These are phyloP conservation scores for Nannizzia gypsea DNA, from an alignment of 2,329 filamentous ascomycete species.

Conservation along the genomic window DNA sequence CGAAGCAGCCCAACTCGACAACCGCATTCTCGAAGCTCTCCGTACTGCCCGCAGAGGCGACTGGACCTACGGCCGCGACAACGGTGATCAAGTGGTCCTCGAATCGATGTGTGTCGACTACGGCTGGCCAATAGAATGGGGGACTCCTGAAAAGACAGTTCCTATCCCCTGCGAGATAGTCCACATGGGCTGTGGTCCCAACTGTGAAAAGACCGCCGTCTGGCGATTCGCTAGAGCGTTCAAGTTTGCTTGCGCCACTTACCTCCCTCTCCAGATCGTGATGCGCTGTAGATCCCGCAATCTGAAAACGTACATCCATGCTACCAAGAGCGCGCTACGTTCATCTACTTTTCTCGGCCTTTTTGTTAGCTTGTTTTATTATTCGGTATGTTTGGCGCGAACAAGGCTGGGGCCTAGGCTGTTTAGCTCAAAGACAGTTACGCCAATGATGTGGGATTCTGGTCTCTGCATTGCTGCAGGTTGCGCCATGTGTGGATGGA, in stretches of 20 bases:
- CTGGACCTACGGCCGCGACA: conserved; percentile 62
- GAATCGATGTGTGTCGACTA: conserved; percentile 62
- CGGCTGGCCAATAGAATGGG: conserved; percentile 55
- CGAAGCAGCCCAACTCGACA: conserved; percentile 62
- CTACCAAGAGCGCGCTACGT: conserved; percentile 49
- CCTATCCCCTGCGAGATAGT: conserved; percentile 76
- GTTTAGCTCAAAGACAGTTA: conserved; percentile 44
- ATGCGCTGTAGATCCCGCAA: conserved; percentile 44
- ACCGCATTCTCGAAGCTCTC: conserved; percentile 61
- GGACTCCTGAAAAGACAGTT: conserved; percentile 55
- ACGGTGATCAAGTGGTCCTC: conserved; percentile 56
- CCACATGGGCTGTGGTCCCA: conserved; percentile 64
- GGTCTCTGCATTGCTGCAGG: conserved; percentile 58
- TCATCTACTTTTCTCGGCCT: conserved; percentile 67
- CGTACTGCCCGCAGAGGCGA: conserved; percentile 51
- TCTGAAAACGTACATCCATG: conserved; percentile 35
- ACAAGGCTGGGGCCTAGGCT: conserved; percentile 61
- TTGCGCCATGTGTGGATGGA: conserved; percentile 69
- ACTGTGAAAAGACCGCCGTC: conserved; percentile 55
- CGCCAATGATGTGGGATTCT: conserved; percentile 46
- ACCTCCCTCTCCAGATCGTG: conserved; percentile 62
- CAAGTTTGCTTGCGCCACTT: conserved; percentile 62
- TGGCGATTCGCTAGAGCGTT: conserved; percentile 58
- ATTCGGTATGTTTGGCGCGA: conserved; percentile 66
- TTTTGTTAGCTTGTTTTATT: conserved; percentile 73